phyloP scores from a whole-genome alignment of 768 basidiomycete species.

The Boletus insuetus region DNA sequence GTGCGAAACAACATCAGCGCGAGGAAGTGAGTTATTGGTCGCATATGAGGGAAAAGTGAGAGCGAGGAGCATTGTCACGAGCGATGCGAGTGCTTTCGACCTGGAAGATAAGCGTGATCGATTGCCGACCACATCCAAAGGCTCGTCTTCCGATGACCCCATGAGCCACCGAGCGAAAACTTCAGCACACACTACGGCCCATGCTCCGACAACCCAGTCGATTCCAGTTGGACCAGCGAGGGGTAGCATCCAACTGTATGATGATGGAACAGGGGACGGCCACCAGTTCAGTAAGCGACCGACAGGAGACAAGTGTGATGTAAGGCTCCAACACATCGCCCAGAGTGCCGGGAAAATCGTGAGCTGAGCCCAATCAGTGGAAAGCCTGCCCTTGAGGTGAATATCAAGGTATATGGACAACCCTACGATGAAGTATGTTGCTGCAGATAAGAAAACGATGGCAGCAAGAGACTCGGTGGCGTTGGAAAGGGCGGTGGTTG shows the following conservation, averaged over 20 bases:
- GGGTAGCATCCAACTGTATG: constrained; percentile 65
- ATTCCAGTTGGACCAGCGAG: constrained; percentile 55
- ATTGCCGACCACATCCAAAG: not conserved
- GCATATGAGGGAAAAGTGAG: constrained; percentile 59
- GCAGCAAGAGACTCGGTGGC: constrained; percentile 46
- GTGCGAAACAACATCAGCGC: constrained; percentile 33
- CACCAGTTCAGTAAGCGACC: constrained; percentile 72
- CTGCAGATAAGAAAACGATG: constrained; percentile 39
- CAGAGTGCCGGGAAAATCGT: constrained; percentile 69
- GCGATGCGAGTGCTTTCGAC: constrained; percentile 31
- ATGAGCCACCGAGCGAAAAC: constrained; percentile 56
- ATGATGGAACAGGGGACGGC: constrained; percentile 48
- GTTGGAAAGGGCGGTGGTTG: constrained; percentile 55
- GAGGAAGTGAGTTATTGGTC: constrained; percentile 37
- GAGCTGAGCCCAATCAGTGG: constrained; percentile 41
- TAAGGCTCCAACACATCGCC: constrained; percentile 56
- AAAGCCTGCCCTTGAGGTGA: constrained; percentile 30
- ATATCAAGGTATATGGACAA: constrained; percentile 39
- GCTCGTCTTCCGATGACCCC: constrained; percentile 29
- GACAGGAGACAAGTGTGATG: constrained; percentile 59
- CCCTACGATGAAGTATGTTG: constrained; percentile 46
- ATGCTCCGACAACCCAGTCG: constrained; percentile 76
- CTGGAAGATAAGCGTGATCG: constrained; percentile 17
- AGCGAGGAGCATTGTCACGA: constrained; percentile 39
- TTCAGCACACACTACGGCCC: constrained; percentile 66